These are phyloP conservation scores for Aspergillus pseudoglaucus DNA, from an alignment of 2,329 filamentous ascomycete genomes.

Conservation along the genomic window DNA sequence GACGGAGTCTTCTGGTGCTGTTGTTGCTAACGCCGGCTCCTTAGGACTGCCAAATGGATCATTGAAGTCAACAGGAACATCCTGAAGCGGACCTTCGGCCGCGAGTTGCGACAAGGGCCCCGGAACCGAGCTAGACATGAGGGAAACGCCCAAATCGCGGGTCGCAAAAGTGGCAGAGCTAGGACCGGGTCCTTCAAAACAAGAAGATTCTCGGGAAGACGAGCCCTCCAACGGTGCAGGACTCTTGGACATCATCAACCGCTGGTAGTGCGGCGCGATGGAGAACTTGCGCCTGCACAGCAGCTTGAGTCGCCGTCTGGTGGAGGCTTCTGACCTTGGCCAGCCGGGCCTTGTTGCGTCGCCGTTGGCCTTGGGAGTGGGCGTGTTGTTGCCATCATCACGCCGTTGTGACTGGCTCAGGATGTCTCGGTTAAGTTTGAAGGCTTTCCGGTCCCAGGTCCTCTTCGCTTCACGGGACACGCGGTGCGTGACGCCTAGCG, in stretches of 20 bases:
- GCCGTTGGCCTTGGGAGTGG: constrained; percentile 28
- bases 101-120: constrained; percentile 30
- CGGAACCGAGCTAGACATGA: constrained; percentile 36
- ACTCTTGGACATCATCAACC: constrained; percentile 54
- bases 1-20: constrained; percentile 1
- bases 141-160: constrained; percentile 40
- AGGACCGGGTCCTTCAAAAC: constrained; percentile 15
- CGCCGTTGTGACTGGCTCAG: constrained; percentile 27
- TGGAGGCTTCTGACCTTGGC: constrained; percentile 54
- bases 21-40: background rate
- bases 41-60: constrained; percentile 16
- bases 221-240: constrained; percentile 51
- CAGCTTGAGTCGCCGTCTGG: constrained; percentile 51
- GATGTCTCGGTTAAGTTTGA: constrained; percentile 19
- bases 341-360: constrained; percentile 38
- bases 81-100: constrained; percentile 17
- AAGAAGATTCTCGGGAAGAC: constrained; percentile 21
- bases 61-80: constrained; percentile 28
- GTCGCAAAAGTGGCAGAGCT: constrained; percentile 34
- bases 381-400: constrained; percentile 44
- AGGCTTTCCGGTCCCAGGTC: constrained; percentile 49
- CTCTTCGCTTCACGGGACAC: constrained; percentile 56
- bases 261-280: constrained; percentile 58
- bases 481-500: constrained; percentile 58
- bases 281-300: constrained; percentile 57